Evolutionary conservation across 805 yeast species (phyloP).

Genomic region (Vanderwaltozyma verrucispora): DNA sequence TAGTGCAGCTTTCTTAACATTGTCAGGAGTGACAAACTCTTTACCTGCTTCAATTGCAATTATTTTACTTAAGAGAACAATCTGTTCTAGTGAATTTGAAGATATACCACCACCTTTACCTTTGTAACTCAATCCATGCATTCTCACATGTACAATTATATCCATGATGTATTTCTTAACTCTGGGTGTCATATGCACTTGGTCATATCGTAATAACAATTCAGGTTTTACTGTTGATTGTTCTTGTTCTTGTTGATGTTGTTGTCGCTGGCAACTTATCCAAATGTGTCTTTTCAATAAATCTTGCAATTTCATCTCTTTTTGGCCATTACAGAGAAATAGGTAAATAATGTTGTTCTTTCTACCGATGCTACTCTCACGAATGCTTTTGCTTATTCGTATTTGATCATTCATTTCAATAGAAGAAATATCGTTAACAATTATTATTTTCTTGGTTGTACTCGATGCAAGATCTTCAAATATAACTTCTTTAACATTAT

Average conservation of each 20-base stretch:
- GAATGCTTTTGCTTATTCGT: too few species aligned
- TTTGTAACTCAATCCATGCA: slow-evolving; percentile 41
- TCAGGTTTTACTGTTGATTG: too few species aligned
- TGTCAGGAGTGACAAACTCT: slow-evolving; percentile 41
- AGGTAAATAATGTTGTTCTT: not conserved
- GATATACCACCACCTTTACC: slow-evolving; percentile 39
- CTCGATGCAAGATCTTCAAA: too few species aligned
- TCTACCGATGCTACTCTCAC: too few species aligned
- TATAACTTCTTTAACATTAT: too few species aligned
- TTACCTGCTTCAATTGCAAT: slow-evolving; percentile 27
- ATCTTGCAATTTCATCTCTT: slow-evolving; percentile 7
- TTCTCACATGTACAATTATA: slow-evolving; percentile 42
- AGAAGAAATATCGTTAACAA: too few species aligned
- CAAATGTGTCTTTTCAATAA: slow-evolving; percentile 36
- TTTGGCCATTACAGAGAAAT: not conserved
- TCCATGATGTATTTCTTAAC: slow-evolving; percentile 43
- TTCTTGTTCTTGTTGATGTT: too few species aligned
- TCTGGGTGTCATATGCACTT: slow-evolving; percentile 1
- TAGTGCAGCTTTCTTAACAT: slow-evolving; percentile 39
- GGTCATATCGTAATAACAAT: not conserved
- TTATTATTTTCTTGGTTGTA: too few species aligned
- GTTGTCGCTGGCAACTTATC: too few species aligned
- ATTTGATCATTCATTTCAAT: too few species aligned
- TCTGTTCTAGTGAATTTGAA: slow-evolving; percentile 37
- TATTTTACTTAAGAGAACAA: slow-evolving; percentile 32